Conservation (phyloP, 1,139 yeast species). For the Yamadazyma oceani region DNA sequence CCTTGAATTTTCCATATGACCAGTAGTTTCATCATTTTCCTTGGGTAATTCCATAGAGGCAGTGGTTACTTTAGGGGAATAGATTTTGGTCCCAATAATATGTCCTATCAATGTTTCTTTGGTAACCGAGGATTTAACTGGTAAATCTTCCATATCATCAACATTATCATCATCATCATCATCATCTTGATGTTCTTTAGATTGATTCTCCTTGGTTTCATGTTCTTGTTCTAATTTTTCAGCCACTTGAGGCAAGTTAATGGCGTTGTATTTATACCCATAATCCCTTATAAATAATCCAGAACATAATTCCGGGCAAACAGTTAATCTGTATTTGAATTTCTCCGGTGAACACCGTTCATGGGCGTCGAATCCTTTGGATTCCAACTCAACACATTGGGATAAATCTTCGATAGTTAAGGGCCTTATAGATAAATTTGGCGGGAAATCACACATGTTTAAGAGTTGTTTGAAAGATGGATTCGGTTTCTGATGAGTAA, state of each 20-base stretch:
- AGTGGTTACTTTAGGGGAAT: slow-evolving; percentile 52
- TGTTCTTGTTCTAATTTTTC: slow-evolving; percentile 29
- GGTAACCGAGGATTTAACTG: slow-evolving; percentile 50
- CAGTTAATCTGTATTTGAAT: slow-evolving; percentile 66
- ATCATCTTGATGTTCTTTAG: too few relatives aligned
- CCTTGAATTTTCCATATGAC: slow-evolving; percentile 76
- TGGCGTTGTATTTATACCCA: slow-evolving; percentile 41
- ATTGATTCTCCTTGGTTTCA: slow-evolving; percentile 25
- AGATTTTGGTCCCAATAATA: slow-evolving; percentile 77
- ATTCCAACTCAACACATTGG: slow-evolving; percentile 61
- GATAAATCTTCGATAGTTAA: slow-evolving; percentile 67
- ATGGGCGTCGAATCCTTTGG: slow-evolving; percentile 56
- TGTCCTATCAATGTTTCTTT: slow-evolving; percentile 80
- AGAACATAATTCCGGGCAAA: slow-evolving; percentile 87
- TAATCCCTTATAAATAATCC: slow-evolving; percentile 83
- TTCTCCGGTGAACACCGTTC: slow-evolving; percentile 69
- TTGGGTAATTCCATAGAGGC: slow-evolving; percentile 66
- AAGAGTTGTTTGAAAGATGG: not conserved
- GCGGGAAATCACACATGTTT: slow-evolving; percentile 43
- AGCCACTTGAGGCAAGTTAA: slow-evolving; percentile 47
- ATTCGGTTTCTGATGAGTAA: not conserved
- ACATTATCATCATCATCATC: slow-evolving; percentile 29
- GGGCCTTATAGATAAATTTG: slow-evolving; percentile 79
- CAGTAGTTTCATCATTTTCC: slow-evolving; percentile 41
- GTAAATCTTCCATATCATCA: slow-evolving; percentile 39